Evolutionary conservation across 345 rosid genomes (phyloP).

Genomic region (Gossypium longicalyx): DNA sequence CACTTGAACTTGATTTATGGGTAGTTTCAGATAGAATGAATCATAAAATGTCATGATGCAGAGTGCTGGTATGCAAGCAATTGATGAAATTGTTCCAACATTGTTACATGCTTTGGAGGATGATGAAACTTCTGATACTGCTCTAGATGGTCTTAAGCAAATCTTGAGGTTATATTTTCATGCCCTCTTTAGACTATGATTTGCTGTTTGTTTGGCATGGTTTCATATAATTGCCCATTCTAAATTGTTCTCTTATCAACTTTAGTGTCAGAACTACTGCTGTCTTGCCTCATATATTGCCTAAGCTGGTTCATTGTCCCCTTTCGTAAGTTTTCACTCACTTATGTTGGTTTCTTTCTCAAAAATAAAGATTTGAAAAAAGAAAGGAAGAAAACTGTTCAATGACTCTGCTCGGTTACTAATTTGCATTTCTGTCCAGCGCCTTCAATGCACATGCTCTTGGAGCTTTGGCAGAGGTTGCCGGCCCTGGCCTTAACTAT

Average conservation of each 20-base stretch:
- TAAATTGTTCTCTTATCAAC: conserved; percentile 24
- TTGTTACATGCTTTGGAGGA: conserved; percentile 92
- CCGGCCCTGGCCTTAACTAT: conserved; percentile 80
- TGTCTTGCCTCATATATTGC: conserved; percentile 94
- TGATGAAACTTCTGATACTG: conserved; percentile 83
- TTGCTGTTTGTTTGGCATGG: neutral
- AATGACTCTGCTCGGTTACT: neutral
- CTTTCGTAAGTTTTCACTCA: conserved; percentile 71
- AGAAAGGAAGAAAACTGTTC: neutral
- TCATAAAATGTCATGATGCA: conserved; percentile 25
- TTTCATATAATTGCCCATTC: conserved; percentile 13
- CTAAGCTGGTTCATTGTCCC: conserved; percentile 85
- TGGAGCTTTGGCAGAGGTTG: conserved; percentile 97
- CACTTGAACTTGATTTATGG: neutral
- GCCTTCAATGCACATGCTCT: conserved; percentile 97
- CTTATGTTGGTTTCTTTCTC: neutral
- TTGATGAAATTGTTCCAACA: conserved; percentile 97
- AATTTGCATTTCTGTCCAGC: conserved; percentile 37
- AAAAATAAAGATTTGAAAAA: neutral
- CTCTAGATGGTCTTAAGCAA: conserved; percentile 95
- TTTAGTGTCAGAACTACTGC: conserved; percentile 95
- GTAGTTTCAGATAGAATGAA: neutral
- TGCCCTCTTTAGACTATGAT: conserved; percentile 9
- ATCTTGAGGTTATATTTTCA: conserved; percentile 58
- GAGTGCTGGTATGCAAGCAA: conserved; percentile 99